Base-by-base conservation (phyloP, 75 land plant species). In the Pseudotsuga menziesii region DNA sequence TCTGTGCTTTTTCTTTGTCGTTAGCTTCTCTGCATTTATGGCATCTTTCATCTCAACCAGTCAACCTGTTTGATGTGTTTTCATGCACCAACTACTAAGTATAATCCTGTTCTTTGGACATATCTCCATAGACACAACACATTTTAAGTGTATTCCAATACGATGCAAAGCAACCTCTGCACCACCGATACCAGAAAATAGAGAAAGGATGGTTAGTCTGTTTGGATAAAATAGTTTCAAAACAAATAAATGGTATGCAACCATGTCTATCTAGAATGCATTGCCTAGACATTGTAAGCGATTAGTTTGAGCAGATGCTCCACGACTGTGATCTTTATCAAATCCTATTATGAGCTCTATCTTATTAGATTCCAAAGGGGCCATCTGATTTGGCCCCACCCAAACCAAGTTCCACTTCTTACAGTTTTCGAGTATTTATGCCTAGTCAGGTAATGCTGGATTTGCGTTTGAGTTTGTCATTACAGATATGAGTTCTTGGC, bases 341-440 rank as follows among this genome's bases (percentile, higher is more conserved):
- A 89, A 95, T 3, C 98, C 98, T 41, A 95, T 59, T 23, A 90
- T 56, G 56, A 80, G 69, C 75, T 93, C 91, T 9, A 88, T 83
- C 57, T 93, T 94, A 81, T 91, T 82, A 9, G 96, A 89, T 57
- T 91, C 94, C 1, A 93, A 82, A 19, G 96, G 88, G 11, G 96
- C 93, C 41, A 82, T 77, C 73, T 85, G 85, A 73, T 89, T 76
- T 72, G 60, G 86, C 32, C 92, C 94, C 14, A 86, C 86, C 96
- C 96, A 93, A 0, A 93, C 86, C 32, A 91, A 39, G 76, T 93
- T 93, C 90, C 92, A 91, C 57, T 83, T 91, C 57, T 70, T 73
- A 72, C 89, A 84, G 55, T 85, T 27, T 0, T 82, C 78, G 4
- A 89, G 20, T 26, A 93, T 89, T 56, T 75, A 76, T 20, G 83